Percentiles rank a stretch among this genome's conserved stretches.
These are phyloP conservation scores for Xanthoconium separans DNA, from an alignment of 1,284 basidiomycete species.

Conservation along the genomic window DNA sequence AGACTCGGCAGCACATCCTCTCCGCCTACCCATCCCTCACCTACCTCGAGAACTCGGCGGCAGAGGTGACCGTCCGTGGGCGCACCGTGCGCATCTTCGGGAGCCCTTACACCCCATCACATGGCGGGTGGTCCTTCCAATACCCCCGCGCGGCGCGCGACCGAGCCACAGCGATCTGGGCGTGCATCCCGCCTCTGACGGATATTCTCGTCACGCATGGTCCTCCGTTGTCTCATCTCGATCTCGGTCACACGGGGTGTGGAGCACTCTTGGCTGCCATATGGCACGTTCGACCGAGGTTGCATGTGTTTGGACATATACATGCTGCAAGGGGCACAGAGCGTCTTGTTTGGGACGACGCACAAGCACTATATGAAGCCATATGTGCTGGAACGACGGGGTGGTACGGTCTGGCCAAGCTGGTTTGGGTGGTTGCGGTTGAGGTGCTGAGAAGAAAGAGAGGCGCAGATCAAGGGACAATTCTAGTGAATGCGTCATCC, in stretches of 20 bases:
- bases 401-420: slow-evolving; percentile 17
- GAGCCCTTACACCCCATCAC: slow-evolving; percentile 18
- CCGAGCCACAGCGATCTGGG: slow-evolving; percentile 23
- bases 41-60: slow-evolving; percentile 8
- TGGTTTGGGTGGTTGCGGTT: slow-evolving; percentile 14
- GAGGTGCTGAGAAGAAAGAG: slow-evolving; percentile 4
- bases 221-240: slow-evolving; percentile 38
- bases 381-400: slow-evolving; percentile 24
- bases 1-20: slow-evolving; percentile 1
- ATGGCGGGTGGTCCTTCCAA: slow-evolving; percentile 12
- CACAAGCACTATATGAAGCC: slow-evolving; percentile 35
- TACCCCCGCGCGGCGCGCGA: slow-evolving; percentile 7
- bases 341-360: slow-evolving; percentile 29
- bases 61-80: slow-evolving; percentile 11
- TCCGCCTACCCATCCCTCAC: slow-evolving; percentile 2
- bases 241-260: slow-evolving; percentile 32
- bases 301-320: slow-evolving; percentile 45
- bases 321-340: slow-evolving; percentile 39
- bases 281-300: slow-evolving; percentile 34
- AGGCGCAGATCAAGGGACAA: slow-evolving; percentile 9
- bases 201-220: slow-evolving; percentile 46
- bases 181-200: slow-evolving; percentile 27
- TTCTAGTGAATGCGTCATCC: slow-evolving; percentile 34
- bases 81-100: slow-evolving; percentile 16
- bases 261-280: slow-evolving; percentile 32